Base-by-base conservation (phyloP, 2,329 filamentous ascomycete genomes). In the Claviceps monticola region DNA sequence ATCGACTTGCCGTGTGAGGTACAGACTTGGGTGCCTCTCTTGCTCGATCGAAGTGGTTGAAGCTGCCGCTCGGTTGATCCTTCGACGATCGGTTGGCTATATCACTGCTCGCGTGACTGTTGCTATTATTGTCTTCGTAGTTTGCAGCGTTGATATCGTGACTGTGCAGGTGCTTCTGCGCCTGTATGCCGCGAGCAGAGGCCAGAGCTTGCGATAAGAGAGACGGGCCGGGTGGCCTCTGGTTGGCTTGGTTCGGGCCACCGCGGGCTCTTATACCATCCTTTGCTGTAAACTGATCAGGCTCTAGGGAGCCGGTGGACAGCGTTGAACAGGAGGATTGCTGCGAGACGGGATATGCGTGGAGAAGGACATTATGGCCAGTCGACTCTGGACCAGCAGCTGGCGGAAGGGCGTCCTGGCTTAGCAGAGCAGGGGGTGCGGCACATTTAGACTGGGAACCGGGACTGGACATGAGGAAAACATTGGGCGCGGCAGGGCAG, bases 171-270 rank as follows among this genome's bases (percentile, higher is more conserved):
- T 50, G 26, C 17, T 54, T 49, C 21, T 53, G 51, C 8, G 45
- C 58, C 19, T 62, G 58, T 48, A 78, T 76, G 61, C 75, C 76
- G 60, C 76, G 74, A 61, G 76, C 76, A 66, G 75, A 76, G 62
- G 76, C 76, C 63, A 80, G 68, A 62, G 76, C 76, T 66, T 79
- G 74, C 54, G 74, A 73, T 65, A 80, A 70, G 59, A 80, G 64
- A 53, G 76, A 80, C 58, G 75, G 73, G 56, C 75, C 75, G 61
- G 66, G 67, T 59, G 72, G 68, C 41, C 53, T 50, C 37, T 50
- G 53, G 26, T 23, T 47, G 7, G 26, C 26, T 46, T 62, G 72
- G 67, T 60, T 69, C 68, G 57, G 69, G 66, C 57, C 65, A 60
- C 57, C 66, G 60, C 71, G 66, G 55, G 70, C 57, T 66, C 73